Evolutionary conservation across 495 filamentous ascomycete genomes (phyloP), one percentile per base, ranked within the genome.

Genomic region (Corynascus novoguineensis): DNA sequence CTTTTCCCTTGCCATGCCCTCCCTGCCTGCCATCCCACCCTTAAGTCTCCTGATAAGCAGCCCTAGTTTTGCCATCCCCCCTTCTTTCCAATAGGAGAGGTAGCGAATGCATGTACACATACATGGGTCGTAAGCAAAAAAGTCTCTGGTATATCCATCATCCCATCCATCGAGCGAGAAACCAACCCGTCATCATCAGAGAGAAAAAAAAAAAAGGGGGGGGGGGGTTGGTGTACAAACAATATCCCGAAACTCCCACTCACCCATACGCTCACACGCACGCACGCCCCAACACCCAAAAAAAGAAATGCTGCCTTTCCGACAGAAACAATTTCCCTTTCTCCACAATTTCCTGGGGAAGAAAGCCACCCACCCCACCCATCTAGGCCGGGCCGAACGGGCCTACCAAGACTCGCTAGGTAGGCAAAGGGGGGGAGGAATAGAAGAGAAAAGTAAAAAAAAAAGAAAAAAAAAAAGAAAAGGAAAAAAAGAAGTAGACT

Each of bases 81-180:
- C 2, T 5, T 41, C 38, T 11, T 12, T 19, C 46, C 46, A 8
- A 34, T 14, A 19, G 15, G 10, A 9, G 19, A 31, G 48, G 34
- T 37, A 37, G 42, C 31, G 53, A 48, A 35, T 11, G 52, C 28
- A 45, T 27, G 27, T 40, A 41, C 35, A 31, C 32, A 45, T 35
- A 41, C 9, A 48, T 29, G 40, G 27, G 34, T 50, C 32, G 55
- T 50, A 50, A 55, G 27, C 24, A 15, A 29, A 22, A 31, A 24
- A 3, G 11, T 50, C 45, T 38, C 44, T 60, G 58, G 58, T 60
- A 60, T 60, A 55, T 60, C 51, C 57, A n/a, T 37, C 50, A 48
- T 48, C 27, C 34, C 31, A 29, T 10, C 12, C 35, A 51, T n/a
- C 31, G n/a, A 45, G 3, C 4, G n/a, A 35, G 4, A 46, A 15